Evolutionary conservation across 2,329 filamentous ascomycete species (phyloP), one percentile per base, ranked within the genome.

Genomic region (Dryadomyces quercivorus): DNA sequence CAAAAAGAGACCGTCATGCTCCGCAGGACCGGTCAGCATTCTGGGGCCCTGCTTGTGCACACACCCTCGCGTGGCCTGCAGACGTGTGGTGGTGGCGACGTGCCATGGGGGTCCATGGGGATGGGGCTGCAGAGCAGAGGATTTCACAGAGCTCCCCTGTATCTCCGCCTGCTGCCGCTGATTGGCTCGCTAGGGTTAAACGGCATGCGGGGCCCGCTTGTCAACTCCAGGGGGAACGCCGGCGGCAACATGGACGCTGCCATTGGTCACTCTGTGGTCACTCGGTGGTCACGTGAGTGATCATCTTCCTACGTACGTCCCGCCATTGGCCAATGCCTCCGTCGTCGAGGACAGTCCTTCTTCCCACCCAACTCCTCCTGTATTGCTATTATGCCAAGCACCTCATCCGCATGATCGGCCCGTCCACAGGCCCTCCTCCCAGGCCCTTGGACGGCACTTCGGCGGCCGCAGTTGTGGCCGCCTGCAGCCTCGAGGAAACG

Each of bases 251-350:
- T 26, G 49, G 15, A 7, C 18, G 15, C 21, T 52, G n/a, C 55
- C 50, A 61, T 61, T 61, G 56, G 59, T 38, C 56, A 21, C n/a
- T n/a, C n/a, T n/a, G n/a, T n/a, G n/a, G n/a, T n/a, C n/a, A 5
- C 2, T 8, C 1, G 5, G 5, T 18, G 22, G n/a, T 40, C 48
- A 50, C 48, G 48, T 50, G 48, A 5, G 4, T 16, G n/a, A 5
- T 5, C 18, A 20, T 31, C 36, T 20, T 20, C 8, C 16, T 9
- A 7, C 34, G 31, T 31, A 15, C 45, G 12, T 13, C 22, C 15
- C 15, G 12, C 22, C 45, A 48, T 48, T 48, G 45, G 45, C 22
- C 45, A 48, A 48, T 48, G 18, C 36, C 36, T 16, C 10, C 4
- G n/a, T 3, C 10, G 5, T 8, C 36, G 9, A 40, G 4, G 15